Evolutionary conservation across 1,139 yeast species (phyloP), one percentile per base, ranked within the genome.

Genomic region (Maudiozyma humilis): DNA sequence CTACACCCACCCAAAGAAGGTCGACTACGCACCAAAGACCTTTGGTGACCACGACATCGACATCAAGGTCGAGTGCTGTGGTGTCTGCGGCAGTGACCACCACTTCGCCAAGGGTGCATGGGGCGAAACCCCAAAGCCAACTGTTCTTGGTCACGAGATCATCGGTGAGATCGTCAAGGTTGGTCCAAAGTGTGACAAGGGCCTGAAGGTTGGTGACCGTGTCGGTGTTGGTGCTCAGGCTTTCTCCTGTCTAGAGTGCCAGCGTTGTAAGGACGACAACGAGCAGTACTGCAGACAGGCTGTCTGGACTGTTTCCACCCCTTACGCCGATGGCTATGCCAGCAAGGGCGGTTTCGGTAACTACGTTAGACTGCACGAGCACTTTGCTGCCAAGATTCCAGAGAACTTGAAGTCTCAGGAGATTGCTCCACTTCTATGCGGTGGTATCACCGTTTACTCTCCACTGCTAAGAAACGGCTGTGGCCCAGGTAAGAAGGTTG

Each of bases 21-120:
- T n/a, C n/a, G n/a, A n/a, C n/a, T n/a, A n/a, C n/a, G n/a, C n/a
- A n/a, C n/a, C n/a, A n/a, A n/a, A n/a, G n/a, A n/a, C n/a, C n/a
- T n/a, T n/a, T n/a, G n/a, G n/a, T n/a, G n/a, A 56, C n/a, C 45
- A 52, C 16, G 70, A 66, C 45, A 56, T 67, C 36, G 71, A 67
- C 48, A 55, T 67, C 38, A 65, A 67, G 49, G 57, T 67, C 42
- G 67, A 63, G 49, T 64, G 70, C 43, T 75, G 80, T 57, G 82
- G 82, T 47, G 69, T 76, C 44, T 77, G 82, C 63, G 80, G 79
- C 25, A 65, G 74, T 19, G 82, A 77, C 54, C 71, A 69, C 46
- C 71, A 68, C 43, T 56, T 62, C 57, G 58, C 63, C 4, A 47
- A 49, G n/a, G 52, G 45, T 34, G 35, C 38, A 15, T 47, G 78